Percentiles rank a stretch among this genome's conserved stretches.
Conservation (phyloP, 768 basidiomycete genomes). For the Russula emetica region DNA sequence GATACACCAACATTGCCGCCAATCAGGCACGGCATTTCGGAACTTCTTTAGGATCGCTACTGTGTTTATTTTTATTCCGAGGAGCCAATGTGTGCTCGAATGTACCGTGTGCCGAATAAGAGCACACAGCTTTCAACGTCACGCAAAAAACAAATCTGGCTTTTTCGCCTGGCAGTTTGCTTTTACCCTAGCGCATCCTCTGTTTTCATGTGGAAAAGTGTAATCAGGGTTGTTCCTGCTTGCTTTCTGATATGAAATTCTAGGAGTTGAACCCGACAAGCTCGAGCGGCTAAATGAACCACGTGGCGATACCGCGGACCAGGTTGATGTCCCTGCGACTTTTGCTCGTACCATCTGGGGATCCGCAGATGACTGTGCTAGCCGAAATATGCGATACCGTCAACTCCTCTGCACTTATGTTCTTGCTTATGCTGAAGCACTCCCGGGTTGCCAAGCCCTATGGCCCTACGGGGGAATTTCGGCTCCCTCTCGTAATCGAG, state of each 20-base stretch:
- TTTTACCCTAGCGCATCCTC: constrained; percentile 3
- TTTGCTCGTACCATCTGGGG: background rate
- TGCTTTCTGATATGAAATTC: constrained; percentile 19
- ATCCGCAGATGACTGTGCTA: background rate
- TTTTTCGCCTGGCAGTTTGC: background rate
- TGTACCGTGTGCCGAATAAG: background rate
- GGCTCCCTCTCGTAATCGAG: background rate
- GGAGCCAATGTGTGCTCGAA: background rate
- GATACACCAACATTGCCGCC: background rate
- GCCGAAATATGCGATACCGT: background rate
- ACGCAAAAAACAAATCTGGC: background rate
- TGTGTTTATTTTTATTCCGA: no score
- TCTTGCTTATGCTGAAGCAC: background rate
- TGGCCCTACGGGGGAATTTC: background rate
- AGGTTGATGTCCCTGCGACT: background rate
- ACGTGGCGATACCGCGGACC: background rate
- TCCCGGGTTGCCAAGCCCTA: background rate
- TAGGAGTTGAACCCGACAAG: background rate
- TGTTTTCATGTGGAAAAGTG: background rate
- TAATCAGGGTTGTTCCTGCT: background rate
- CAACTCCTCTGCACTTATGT: background rate
- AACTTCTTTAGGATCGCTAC: background rate
- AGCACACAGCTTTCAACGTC: background rate
- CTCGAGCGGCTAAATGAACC: background rate
- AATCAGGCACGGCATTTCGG: background rate